Evolutionary conservation across 2,329 filamentous ascomycete genomes (phyloP).

Genomic region (Fusarium paranaense): DNA sequence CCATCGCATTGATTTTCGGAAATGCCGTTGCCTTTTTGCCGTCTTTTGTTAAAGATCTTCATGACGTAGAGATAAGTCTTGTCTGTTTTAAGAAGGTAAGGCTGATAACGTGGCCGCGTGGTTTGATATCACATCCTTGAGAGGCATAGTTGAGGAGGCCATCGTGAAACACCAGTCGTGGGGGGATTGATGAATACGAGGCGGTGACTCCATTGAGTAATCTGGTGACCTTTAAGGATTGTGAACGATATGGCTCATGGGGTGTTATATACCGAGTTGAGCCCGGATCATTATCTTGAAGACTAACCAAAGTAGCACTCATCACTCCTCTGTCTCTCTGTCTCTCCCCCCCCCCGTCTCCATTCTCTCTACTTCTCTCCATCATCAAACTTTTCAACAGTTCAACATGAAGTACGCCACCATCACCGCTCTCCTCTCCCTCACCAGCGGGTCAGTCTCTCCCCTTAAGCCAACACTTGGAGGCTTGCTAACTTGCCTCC

Average conservation of each 20-base stretch:
- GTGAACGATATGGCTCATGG: not conserved
- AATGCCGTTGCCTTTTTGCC: not conserved
- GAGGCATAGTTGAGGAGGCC: not conserved
- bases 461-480: not conserved
- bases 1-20: not conserved
- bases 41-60: not conserved
- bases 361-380: not conserved
- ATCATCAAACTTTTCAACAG: not conserved
- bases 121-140: not conserved
- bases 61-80: not conserved
- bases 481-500: not conserved
- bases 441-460: not conserved
- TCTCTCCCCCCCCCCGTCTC: not conserved
- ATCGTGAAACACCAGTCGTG: not conserved
- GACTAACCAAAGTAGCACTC: not conserved
- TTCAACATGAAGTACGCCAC: slow-evolving; percentile 4
- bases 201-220: not conserved
- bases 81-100: not conserved
- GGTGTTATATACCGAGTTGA: not conserved
- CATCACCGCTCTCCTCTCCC: not conserved
- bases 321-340: not conserved
- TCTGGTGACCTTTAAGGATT: not conserved
- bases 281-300: not conserved
- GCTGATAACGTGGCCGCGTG: not conserved
- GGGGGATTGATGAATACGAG: not conserved